phyloP scores from a whole-genome alignment of 2,329 filamentous ascomycete genomes.

The Alternaria brassicae region DNA sequence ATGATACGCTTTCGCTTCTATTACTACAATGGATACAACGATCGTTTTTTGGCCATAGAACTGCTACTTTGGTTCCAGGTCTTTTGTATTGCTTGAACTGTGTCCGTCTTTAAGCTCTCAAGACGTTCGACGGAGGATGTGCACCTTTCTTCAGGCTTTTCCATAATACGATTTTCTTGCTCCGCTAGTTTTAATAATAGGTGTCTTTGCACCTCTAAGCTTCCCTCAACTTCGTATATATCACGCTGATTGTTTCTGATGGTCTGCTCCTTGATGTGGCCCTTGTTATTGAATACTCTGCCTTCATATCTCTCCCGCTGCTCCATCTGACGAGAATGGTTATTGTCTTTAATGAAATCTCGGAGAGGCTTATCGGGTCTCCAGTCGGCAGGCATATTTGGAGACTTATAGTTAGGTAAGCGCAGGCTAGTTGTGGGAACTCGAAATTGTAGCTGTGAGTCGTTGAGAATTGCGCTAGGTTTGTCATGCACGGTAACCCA shows the following conservation, averaged over 20 bases:
- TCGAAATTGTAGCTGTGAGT: slow-evolving; percentile 10
- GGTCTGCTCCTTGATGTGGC: neutral
- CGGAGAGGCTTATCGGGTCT: slow-evolving; percentile 8
- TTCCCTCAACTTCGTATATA: slow-evolving; percentile 15
- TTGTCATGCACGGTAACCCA: neutral
- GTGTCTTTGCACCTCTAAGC: slow-evolving; percentile 17
- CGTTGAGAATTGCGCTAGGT: neutral
- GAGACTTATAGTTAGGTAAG: slow-evolving; percentile 3
- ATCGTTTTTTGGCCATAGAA: slow-evolving; percentile 3
- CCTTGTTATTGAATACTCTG: slow-evolving; percentile 17
- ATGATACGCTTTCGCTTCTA: slow-evolving; percentile 11
- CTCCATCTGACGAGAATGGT: slow-evolving; percentile 11
- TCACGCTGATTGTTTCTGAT: slow-evolving; percentile 6
- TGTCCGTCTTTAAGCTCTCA: slow-evolving; percentile 10
- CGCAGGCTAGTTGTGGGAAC: neutral
- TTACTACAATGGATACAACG: slow-evolving; percentile 6
- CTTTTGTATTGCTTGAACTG: slow-evolving; percentile 15
- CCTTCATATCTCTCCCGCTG: slow-evolving; percentile 10
- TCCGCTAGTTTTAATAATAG: slow-evolving; percentile 22
- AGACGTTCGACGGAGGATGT: neutral
- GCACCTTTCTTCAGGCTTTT: slow-evolving; percentile 2
- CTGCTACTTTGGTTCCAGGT: slow-evolving; percentile 11
- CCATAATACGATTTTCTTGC: slow-evolving; percentile 18
- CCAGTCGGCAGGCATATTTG: slow-evolving; percentile 5
- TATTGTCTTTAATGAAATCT: slow-evolving; percentile 14